Base-by-base conservation (phyloP, 257 asterid genomes). In the Euphrasia confusa region DNA sequence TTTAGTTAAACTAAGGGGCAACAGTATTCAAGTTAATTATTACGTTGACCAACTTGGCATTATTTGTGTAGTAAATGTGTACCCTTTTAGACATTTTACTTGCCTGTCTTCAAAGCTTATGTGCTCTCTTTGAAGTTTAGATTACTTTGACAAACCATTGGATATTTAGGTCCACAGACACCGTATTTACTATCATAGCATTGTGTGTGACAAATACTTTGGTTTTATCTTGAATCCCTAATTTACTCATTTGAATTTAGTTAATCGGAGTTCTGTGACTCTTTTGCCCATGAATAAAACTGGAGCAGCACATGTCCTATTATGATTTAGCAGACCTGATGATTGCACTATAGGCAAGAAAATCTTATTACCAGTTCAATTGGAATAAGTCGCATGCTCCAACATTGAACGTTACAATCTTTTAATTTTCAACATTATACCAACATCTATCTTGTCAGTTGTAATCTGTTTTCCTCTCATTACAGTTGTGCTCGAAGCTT, bases 401-500 rank as follows among this genome's bases (percentile, higher is more conserved):
- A 37, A 73, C 44, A 35, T 60, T 71, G 55, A 54, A 54, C 53
- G 68, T 7, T 30, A 50, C 37, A 5, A 40, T 21, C 28, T 55
- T 24, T 42, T 60, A 58, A 32, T 28, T 48, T 18, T 59, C 26
- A 59, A 67, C 42, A 56, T 55, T 33, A 26, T 59, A 17, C 30
- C 57, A 69, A 47, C 37, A 58, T 18, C 28, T 28, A 61, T 66
- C 10, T 26, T n/a, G n/a, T 58, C 53, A 47, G 40, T 40, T 24
- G 32, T 6, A 8, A 50, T 68, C 72, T 37, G 14, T 11, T 15
- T 14, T 64, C 17, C 39, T 54, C 47, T 55, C n/a, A 4, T 10
- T 47, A 28, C 58, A 60, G 10, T 45, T 69, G 27, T 57, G 21
- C 58, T 37, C 13, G 35, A n/a, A 63, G 61, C 72, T 71, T 50